Percentiles rank a stretch among this genome's conserved stretches.
Evolutionary conservation across 1,284 basidiomycete species (phyloP).

Genomic region (Ganoderma sinense): DNA sequence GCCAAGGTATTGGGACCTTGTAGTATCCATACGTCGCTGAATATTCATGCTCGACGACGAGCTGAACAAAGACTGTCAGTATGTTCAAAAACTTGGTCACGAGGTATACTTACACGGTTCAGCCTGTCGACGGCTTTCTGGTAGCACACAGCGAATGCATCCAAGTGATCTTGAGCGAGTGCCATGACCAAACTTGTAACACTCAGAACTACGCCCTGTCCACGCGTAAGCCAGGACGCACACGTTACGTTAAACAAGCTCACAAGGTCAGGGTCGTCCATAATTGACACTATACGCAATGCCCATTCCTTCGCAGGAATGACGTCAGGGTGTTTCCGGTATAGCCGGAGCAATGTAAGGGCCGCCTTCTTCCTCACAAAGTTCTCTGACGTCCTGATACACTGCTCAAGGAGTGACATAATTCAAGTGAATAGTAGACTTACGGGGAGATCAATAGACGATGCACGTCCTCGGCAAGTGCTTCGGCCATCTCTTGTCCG

Average conservation of each 20-base stretch:
- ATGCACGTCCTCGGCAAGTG: slow-evolving; percentile 93
- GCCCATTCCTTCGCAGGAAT: slow-evolving; percentile 97
- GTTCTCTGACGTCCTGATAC: slow-evolving; percentile 84
- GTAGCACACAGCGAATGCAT: slow-evolving; percentile 91
- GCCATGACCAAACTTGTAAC: slow-evolving; percentile 95
- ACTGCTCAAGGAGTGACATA: neutral
- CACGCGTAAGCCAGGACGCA: slow-evolving; percentile 6
- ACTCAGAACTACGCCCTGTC: slow-evolving; percentile 91
- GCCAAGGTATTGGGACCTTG: slow-evolving; percentile 97
- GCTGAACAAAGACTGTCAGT: slow-evolving; percentile 51
- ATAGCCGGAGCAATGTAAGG: slow-evolving; percentile 90
- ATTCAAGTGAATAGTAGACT: slow-evolving; percentile 40
- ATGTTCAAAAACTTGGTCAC: neutral
- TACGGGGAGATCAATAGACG: slow-evolving; percentile 95
- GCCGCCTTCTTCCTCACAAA: slow-evolving; percentile 99
- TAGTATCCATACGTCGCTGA: slow-evolving; percentile 94
- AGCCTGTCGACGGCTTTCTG: slow-evolving; percentile 94
- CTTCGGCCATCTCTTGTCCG: slow-evolving; percentile 98
- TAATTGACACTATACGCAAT: slow-evolving; percentile 90
- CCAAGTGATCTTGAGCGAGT: slow-evolving; percentile 92
- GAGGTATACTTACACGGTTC: slow-evolving; percentile 67
- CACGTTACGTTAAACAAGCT: slow-evolving; percentile 22
- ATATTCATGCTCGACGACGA: slow-evolving; percentile 92
- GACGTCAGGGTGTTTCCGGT: slow-evolving; percentile 95
- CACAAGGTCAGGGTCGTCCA: slow-evolving; percentile 93